These are phyloP conservation scores for Aspergillus steynii DNA, from an alignment of 495 filamentous ascomycete genomes.

Conservation along the genomic window DNA sequence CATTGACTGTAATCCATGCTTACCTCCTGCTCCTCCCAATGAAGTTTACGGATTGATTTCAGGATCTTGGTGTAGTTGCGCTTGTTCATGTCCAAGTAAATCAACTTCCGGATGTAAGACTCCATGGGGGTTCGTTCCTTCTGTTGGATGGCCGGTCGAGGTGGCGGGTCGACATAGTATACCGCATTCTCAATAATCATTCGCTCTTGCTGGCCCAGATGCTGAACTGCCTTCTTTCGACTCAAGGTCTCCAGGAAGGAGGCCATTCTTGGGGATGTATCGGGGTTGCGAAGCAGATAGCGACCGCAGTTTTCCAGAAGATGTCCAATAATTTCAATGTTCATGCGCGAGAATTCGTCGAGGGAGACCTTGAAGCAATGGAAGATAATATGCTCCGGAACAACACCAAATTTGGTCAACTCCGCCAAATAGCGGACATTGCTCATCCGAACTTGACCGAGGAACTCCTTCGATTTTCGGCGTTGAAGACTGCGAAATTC, in stretches of 20 bases:
- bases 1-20: slow-evolving; percentile 9
- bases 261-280: slow-evolving; percentile 88
- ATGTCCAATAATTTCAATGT: slow-evolving; percentile 97
- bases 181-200: slow-evolving; percentile 99
- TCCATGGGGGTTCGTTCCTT: slow-evolving; percentile 95
- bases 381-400: slow-evolving; percentile 98
- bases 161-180: slow-evolving; percentile 95
- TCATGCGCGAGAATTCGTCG: slow-evolving; percentile 97
- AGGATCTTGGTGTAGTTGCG: slow-evolving; percentile 89
- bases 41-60: slow-evolving; percentile 89
- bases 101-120: slow-evolving; percentile 84
- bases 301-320: slow-evolving; percentile 97
- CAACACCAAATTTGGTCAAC: slow-evolving; percentile 95
- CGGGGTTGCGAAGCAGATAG: slow-evolving; percentile 90
- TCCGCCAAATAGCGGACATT: slow-evolving; percentile 98
- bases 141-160: slow-evolving; percentile 90
- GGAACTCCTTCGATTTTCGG: slow-evolving; percentile 96
- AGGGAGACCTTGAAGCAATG: slow-evolving; percentile 97
- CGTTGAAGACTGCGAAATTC: slow-evolving; percentile 97
- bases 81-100: slow-evolving; percentile 92
- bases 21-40: slow-evolving; percentile 94
- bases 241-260: slow-evolving; percentile 93
- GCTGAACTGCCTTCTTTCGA: slow-evolving; percentile 93
- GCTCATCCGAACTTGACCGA: slow-evolving; percentile 88
- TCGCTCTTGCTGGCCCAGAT: slow-evolving; percentile 91